Evolutionary conservation across 1,139 yeast species (phyloP).

Genomic region (Yueomyces sp.): DNA sequence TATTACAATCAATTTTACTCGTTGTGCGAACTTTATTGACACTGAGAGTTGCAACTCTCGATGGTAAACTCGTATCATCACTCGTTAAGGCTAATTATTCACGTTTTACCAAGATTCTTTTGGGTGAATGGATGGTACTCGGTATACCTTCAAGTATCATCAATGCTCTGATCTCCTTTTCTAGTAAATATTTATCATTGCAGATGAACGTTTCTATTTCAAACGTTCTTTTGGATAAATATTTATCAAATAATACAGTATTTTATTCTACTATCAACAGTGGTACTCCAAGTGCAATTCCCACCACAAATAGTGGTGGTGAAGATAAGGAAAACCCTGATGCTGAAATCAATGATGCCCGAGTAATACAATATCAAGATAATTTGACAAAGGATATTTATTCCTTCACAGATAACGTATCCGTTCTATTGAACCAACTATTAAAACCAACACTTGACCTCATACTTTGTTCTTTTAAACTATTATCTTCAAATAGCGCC

Average conservation of each 20-base stretch:
- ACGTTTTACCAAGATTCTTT: slow-evolving; percentile 43
- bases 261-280: slow-evolving; percentile 19
- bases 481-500: slow-evolving; percentile 44
- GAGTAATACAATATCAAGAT: slow-evolving; percentile 16
- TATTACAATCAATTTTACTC: slow-evolving; percentile 48
- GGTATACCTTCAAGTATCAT: slow-evolving; percentile 83
- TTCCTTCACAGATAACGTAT: slow-evolving; percentile 57
- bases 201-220: slow-evolving; percentile 58
- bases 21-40: slow-evolving; percentile 64
- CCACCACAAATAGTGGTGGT: not conserved
- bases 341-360: not conserved
- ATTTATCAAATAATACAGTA: slow-evolving; percentile 19
- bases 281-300: not conserved
- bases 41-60: slow-evolving; percentile 73
- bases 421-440: slow-evolving; percentile 75
- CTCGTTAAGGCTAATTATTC: slow-evolving; percentile 60
- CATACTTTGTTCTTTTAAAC: slow-evolving; percentile 68
- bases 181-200: slow-evolving; percentile 57
- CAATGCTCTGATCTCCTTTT: slow-evolving; percentile 60
- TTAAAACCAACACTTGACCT: slow-evolving; percentile 79
- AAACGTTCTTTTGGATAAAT: slow-evolving; percentile 41
- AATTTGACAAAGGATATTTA: slow-evolving; percentile 42
- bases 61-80: slow-evolving; percentile 76
- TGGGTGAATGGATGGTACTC: slow-evolving; percentile 69
- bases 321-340: not conserved